These are phyloP conservation scores for Musa beccarii DNA, from an alignment of 176 grass and related monocot genomes.

Conservation along the genomic window DNA sequence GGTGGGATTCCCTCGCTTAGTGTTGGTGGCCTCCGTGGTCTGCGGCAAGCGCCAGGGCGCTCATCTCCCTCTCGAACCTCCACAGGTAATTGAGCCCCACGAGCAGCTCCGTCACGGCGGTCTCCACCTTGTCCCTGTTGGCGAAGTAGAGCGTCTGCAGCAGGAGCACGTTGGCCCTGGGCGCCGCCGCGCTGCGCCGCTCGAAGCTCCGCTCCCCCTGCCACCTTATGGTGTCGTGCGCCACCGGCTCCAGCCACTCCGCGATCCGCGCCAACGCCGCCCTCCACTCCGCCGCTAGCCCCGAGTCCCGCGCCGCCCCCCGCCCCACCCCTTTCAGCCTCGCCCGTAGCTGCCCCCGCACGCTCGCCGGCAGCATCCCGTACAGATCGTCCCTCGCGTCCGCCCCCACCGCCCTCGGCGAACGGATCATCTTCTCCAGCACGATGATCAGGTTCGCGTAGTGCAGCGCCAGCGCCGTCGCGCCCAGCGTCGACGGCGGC, in stretches of 20 bases:
- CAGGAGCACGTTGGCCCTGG: conserved; percentile 32
- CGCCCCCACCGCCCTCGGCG: conserved; percentile 38
- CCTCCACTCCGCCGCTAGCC: conserved; percentile 49
- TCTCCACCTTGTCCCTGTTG: conserved; percentile 52
- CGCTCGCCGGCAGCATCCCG: conserved; percentile 65
- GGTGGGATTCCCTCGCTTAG: too few relatives aligned
- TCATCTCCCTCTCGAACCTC: conserved; percentile 39
- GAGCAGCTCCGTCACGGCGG: conserved; percentile 61
- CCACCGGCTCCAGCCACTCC: conserved; percentile 74
- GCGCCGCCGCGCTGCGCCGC: conserved; percentile 7
- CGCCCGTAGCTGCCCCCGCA: conserved; percentile 44
- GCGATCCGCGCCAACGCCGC: conserved; percentile 50
- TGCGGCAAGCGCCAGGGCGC: conserved; percentile 27
- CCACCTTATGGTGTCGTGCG: conserved; percentile 72
- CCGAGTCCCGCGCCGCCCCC: conserved; percentile 24
- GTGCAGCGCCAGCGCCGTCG: conserved; percentile 48
- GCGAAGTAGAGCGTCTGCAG: conserved; percentile 87
- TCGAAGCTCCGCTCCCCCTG: conserved; percentile 72
- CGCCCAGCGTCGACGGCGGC: conserved; percentile 46
- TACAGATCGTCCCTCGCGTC: conserved; percentile 62
- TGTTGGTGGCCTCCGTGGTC: conserved; percentile 47
- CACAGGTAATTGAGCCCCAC: conserved; percentile 70
- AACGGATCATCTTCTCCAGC: conserved; percentile 60
- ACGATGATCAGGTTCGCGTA: conserved; percentile 56
- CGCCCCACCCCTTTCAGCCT: conserved; percentile 34